Evolutionary conservation across 805 yeast species (phyloP), one percentile per base, ranked within the genome.

Genomic region (Barnettozyma californica): DNA sequence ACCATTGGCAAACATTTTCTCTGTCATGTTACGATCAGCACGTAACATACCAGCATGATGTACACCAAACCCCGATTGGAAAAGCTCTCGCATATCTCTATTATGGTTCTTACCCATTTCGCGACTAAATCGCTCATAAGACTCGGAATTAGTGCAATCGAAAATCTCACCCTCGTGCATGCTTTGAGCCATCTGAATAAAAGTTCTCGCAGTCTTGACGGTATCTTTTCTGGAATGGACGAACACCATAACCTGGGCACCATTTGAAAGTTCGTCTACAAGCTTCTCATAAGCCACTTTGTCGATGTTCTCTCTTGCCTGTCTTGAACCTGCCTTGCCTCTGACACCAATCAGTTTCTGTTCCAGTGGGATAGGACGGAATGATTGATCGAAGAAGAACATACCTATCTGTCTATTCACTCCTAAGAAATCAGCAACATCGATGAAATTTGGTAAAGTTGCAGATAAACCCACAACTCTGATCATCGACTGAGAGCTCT

Each of bases 41-140:
- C 99, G 74, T 25, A 89, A 70, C 95, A 94, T 84, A 58, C 99
- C 99, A 0, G 99, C 99, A 69, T 94, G 98, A 66, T 94, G 99
- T 3, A 87, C 77, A 44, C 97, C 98, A 66, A 92, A 84, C 0
- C 99, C 99, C 48, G 71, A 68, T 44, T 71, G 80, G 58, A 88
- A 88, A 11, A 94, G 69, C 58, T 94, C 98, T 46, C 82, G 75
- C 63, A 90, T 66, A 57, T 92, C 98, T 54, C 78, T 84, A 61
- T 81, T 88, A 56, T 84, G 78, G 58, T 83, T 85, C 53, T 82
- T 73, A 1, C 78, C 68, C 71, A 89, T 76, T 50, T 92, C 97
- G 51, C 84, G 71, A 26, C 71, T 71, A 56, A 71, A 82, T 48
- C 67, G 68, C 0, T 71, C 74, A 58, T 69, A 73, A 5, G 61